Conservation (phyloP, 176 grass and related monocot species). For the Pontederia crassipes region DNA sequence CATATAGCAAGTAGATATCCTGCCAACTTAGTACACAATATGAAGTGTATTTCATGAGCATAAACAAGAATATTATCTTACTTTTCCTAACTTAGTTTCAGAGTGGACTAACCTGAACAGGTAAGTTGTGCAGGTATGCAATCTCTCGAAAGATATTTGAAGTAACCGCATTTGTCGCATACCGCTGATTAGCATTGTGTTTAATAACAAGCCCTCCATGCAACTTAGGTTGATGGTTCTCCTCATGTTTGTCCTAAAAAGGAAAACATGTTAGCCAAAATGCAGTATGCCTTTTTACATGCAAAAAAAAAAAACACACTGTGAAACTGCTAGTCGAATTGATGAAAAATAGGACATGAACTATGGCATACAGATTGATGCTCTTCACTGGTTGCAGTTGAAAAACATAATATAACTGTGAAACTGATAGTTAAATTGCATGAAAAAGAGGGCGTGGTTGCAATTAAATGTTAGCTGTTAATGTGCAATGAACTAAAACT, state of each 20-base stretch:
- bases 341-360: too few species aligned
- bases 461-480: too few species aligned
- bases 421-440: too few species aligned
- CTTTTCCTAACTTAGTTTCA: not conserved
- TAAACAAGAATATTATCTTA: not conserved
- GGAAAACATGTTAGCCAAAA: slow-evolving; percentile 1
- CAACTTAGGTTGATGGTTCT: slow-evolving; percentile 92
- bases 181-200: slow-evolving; percentile 90
- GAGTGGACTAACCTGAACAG: slow-evolving; percentile 50
- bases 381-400: too few species aligned
- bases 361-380: too few species aligned
- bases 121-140: slow-evolving; percentile 64
- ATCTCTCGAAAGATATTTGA: slow-evolving; percentile 82
- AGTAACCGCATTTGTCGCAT: slow-evolving; percentile 90
- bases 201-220: slow-evolving; percentile 97
- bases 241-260: slow-evolving; percentile 93
- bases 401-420: too few species aligned
- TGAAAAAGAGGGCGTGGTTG: too few species aligned
- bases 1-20: too few species aligned
- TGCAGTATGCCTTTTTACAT: slow-evolving; percentile 2
- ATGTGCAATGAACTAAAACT: too few species aligned
- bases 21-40: too few species aligned
- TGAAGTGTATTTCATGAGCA: not conserved
- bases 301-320: not conserved
- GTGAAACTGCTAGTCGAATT: too few species aligned